Conservation (phyloP, 78 protist genomes). For the Dictyostelium purpureum region DNA sequence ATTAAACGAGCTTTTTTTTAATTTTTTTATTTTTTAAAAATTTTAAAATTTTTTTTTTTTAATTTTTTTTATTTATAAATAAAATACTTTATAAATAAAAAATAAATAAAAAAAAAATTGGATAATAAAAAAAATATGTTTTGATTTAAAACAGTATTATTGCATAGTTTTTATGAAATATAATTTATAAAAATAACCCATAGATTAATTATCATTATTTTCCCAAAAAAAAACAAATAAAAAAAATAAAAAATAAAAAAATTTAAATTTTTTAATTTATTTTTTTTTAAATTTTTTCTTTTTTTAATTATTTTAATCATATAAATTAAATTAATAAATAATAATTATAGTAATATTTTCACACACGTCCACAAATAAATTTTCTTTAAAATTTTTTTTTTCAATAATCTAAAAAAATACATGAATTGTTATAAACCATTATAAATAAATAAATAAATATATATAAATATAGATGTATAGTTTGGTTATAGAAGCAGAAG, state of each 20-base stretch:
- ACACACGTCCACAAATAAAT: no score
- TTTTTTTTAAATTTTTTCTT: not conserved
- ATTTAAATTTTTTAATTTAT: not conserved
- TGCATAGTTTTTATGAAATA: no score
- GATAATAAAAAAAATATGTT: not conserved
- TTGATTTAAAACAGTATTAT: no score
- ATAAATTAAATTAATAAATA: not conserved
- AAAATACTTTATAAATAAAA: no score
- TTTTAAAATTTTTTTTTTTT: no score
- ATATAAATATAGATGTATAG: conserved; percentile 2
- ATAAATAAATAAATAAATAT: not conserved
- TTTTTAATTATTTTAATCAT: not conserved
- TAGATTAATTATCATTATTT: not conserved
- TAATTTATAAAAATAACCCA: no score
- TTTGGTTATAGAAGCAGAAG: not conserved
- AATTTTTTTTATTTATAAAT: no score
- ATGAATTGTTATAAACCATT: not conserved
- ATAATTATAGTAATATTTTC: not conserved
- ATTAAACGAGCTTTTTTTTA: not conserved
- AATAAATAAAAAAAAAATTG: not conserved
- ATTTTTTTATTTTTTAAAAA: not conserved
- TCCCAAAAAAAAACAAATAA: not conserved
- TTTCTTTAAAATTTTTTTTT: not conserved
- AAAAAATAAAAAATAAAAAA: not conserved
- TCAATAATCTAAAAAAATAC: not conserved